Base-by-base conservation (phyloP, 106 monocot genomes). In the Alisma plantagoaquatica region DNA sequence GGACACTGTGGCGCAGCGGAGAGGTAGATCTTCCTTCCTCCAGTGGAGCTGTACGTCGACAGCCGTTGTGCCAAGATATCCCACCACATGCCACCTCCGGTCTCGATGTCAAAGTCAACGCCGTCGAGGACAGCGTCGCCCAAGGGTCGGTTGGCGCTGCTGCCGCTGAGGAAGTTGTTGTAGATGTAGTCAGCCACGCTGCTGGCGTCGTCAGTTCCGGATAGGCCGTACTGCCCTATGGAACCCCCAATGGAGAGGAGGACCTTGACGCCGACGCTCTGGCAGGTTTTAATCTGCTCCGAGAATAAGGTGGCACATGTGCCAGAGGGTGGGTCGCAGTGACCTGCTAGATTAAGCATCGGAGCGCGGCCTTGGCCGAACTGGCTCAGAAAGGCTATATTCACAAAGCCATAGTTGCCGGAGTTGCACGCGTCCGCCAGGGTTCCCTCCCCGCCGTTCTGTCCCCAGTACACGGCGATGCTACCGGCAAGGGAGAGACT, bases 1-100 rank as follows among this genome's bases (percentile, higher is more conserved):
- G 60, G 60, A 44, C 60, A 60, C 60, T 60, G 60, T 8, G 60
- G 60, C 31, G 60, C 60, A 4, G 46, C 60, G 10, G 60, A 30
- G 17, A 60, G 60, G 46, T 46, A 43, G 28, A 60, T 47, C 60
- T 46, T 45, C 33, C n/a, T 33, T 35, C 33, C 56, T 1, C 22
- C n/a, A n/a, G n/a, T 15, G 9, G 19, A 21, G 14, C 60, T 31
- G 46, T 30, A 28, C 20, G 4, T 18, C 29, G 27, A 26, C 27
- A 60, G 60, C 20, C 21, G 17, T 31, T 25, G 44, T 3, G 46
- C 60, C 15, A 60, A 47, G 28, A 41, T 19, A 22, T n/a, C 60
- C 46, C 22, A 46, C 30, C 30, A 30, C 27, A 3, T 2, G 46
- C 16, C 14, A 11, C 26, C 9, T 28, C 60, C 60, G 5, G 22